These are phyloP conservation scores for Sarcodon sp. DNA, from an alignment of 768 basidiomycete genomes.

Conservation along the genomic window DNA sequence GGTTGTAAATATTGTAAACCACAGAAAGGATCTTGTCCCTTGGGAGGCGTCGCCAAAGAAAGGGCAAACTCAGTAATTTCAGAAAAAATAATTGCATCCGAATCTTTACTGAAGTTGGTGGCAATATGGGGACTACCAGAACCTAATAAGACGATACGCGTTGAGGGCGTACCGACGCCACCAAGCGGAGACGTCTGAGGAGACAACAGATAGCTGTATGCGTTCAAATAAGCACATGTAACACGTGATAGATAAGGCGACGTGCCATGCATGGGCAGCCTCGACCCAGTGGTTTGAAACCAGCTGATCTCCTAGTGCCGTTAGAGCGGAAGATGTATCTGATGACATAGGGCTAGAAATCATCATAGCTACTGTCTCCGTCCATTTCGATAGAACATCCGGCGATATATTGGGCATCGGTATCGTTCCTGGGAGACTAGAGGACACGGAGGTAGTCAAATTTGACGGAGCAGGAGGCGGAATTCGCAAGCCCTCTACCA, in stretches of 20 bases:
- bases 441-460: constrained; percentile 43
- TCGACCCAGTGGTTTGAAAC: constrained; percentile 57
- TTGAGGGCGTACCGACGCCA: constrained; percentile 52
- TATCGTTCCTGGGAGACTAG: constrained; percentile 33
- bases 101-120: constrained; percentile 45
- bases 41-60: constrained; percentile 54
- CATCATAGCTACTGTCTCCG: constrained; percentile 77
- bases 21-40: constrained; percentile 77
- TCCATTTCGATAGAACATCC: constrained; percentile 67
- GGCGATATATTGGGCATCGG: constrained; percentile 35
- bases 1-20: constrained; percentile 83
- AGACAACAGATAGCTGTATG: constrained; percentile 69
- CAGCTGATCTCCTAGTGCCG: constrained; percentile 80
- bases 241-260: background rate
- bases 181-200: constrained; percentile 67
- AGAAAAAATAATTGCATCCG: constrained; percentile 71
- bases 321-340: constrained; percentile 65
- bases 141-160: constrained; percentile 67
- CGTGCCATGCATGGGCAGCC: constrained; percentile 89
- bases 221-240: background rate
- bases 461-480: constrained; percentile 19
- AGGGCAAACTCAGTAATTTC: constrained; percentile 90
- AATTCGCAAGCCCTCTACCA: constrained; percentile 25
- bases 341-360: constrained; percentile 53
- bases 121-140: constrained; percentile 38